Conservation (phyloP, 108 stramenopile genomes). For the Conticribra guillardii region DNA sequence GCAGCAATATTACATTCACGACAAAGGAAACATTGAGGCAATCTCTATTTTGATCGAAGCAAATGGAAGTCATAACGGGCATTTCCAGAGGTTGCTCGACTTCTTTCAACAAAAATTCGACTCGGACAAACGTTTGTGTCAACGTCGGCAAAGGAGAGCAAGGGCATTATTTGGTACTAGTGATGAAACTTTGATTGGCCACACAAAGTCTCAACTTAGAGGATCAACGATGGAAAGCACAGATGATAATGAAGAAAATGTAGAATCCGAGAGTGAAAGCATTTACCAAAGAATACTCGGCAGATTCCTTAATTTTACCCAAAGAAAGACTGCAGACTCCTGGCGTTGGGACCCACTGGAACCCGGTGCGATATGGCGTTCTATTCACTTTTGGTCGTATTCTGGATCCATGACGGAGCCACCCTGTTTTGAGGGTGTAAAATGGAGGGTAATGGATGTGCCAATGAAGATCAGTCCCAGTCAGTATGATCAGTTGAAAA, state of each 20-base stretch:
- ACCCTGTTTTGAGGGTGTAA: conserved; percentile 79
- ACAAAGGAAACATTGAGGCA: conserved; percentile 31
- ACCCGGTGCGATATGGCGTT: conserved; percentile 19
- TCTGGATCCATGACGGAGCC: conserved; percentile 83
- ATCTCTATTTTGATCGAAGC: conserved; percentile 38
- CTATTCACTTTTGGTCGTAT: conserved; percentile 76
- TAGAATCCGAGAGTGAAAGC: not conserved
- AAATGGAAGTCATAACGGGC: conserved; percentile 15
- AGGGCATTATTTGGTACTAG: conserved; percentile 15
- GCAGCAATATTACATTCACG: conserved; percentile 44
- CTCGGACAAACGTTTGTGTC: conserved; percentile 25
- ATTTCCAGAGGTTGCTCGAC: conserved; percentile 40
- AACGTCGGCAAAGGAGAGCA: conserved; percentile 21
- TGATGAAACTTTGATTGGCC: no score
- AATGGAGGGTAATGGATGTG: conserved; percentile 78
- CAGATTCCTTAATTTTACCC: conserved; percentile 18
- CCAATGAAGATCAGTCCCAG: conserved; percentile 61
- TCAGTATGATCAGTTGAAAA: conserved; percentile 77
- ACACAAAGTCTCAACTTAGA: no score
- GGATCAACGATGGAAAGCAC: no score
- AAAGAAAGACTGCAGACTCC: not conserved
- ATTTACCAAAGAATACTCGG: conserved; percentile 13
- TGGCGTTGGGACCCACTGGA: conserved; percentile 24
- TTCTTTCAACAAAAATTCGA: conserved; percentile 43
- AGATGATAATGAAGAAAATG: not conserved